Conservation (phyloP, 2,329 filamentous ascomycete genomes). For the Fusarium sp. region DNA sequence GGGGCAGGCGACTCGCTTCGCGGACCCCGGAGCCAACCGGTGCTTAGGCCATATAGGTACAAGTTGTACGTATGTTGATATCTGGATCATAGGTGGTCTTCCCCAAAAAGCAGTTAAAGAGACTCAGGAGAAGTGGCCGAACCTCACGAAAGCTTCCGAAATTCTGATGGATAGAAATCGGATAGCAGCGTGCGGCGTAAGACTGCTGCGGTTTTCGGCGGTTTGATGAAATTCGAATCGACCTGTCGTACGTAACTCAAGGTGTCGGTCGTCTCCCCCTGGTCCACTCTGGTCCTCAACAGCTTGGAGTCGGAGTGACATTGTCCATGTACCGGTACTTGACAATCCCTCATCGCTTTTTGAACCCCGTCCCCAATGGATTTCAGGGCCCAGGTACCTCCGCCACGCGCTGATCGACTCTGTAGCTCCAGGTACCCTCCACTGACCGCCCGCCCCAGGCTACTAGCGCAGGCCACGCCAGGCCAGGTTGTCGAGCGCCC, state of each 20-base stretch:
- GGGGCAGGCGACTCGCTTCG: conserved; percentile 5
- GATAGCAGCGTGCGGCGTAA: conserved; percentile 14
- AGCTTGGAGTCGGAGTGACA: conserved; percentile 33
- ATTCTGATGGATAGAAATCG: neutral
- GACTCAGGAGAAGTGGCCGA: conserved; percentile 5
- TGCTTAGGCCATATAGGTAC: conserved; percentile 10
- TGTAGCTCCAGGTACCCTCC: conserved; percentile 28
- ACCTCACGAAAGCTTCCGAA: conserved; percentile 9
- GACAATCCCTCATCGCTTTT: conserved; percentile 38
- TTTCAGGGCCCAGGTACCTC: conserved; percentile 36
- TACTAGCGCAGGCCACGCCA: conserved; percentile 13
- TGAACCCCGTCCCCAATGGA: conserved; percentile 30
- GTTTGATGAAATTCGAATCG: conserved; percentile 18
- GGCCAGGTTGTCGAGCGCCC: conserved; percentile 13
- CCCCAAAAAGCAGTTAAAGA: conserved; percentile 10
- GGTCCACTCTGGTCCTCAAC: conserved; percentile 42
- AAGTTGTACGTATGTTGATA: conserved; percentile 17
- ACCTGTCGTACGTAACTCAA: conserved; percentile 36
- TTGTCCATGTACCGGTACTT: conserved; percentile 36
- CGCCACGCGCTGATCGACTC: conserved; percentile 9
- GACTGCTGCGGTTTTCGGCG: conserved; percentile 38
- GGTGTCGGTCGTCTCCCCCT: conserved; percentile 22
- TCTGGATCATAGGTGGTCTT: neutral
- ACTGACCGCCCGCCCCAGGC: conserved; percentile 27
- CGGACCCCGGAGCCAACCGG: neutral